Evolutionary conservation across 768 basidiomycete species (phyloP), one percentile per base, ranked within the genome.

Genomic region (Imleria badia): DNA sequence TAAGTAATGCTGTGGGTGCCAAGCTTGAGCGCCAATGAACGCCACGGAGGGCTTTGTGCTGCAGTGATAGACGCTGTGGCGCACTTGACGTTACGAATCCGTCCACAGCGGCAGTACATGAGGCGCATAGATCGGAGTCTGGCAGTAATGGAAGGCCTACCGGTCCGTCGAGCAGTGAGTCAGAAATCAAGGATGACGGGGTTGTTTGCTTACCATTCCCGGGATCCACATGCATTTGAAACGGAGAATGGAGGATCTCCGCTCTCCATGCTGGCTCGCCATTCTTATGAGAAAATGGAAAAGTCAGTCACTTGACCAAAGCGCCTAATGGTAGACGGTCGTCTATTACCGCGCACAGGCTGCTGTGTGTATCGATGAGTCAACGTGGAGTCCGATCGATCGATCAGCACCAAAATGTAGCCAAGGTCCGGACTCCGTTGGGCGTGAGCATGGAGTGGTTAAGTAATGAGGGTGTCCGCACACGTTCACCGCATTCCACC

Each of bases 141-240:
- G 14, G 22, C 23, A 33, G 38, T 23, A 65, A 63, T 60, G 58
- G 57, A 66, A 56, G 45, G 12, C 31, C 29, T 29, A n/a, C n/a
- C n/a, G n/a, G n/a, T n/a, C n/a, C n/a, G n/a, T n/a, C n/a, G n/a
- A n/a, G n/a, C n/a, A n/a, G n/a, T n/a, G n/a, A n/a, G n/a, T n/a
- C n/a, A n/a, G n/a, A n/a, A n/a, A n/a, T n/a, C n/a, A n/a, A n/a
- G n/a, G n/a, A n/a, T n/a, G n/a, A n/a, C n/a, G n/a, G n/a, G n/a
- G n/a, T n/a, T n/a, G n/a, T n/a, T n/a, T n/a, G n/a, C n/a, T n/a
- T n/a, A n/a, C n/a, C n/a, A n/a, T n/a, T n/a, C n/a, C n/a, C n/a
- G n/a, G n/a, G n/a, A n/a, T n/a, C n/a, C n/a, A n/a, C n/a, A n/a
- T n/a, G n/a, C n/a, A n/a, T n/a, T n/a, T n/a, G n/a, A n/a, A n/a